These are phyloP conservation scores for Chalciporus sphaerocephalus DNA, from an alignment of 768 basidiomycete species.

Conservation along the genomic window DNA sequence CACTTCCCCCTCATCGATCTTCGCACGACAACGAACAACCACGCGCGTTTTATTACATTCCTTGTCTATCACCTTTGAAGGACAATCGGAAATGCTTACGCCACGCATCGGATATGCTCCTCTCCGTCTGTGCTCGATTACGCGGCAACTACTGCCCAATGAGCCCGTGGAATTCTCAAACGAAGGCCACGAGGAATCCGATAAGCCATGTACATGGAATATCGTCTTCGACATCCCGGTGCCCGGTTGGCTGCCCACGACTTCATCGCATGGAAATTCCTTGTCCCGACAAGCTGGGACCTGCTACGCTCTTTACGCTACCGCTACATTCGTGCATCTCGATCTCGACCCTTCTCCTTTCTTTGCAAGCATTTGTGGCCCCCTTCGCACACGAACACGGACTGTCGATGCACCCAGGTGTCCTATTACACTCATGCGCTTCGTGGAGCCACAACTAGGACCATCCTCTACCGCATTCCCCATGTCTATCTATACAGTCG, in stretches of 20 bases:
- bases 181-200: constrained; percentile 56
- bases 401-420: constrained; percentile 37
- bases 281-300: constrained; percentile 48
- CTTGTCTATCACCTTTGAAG: constrained; percentile 75
- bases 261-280: constrained; percentile 44
- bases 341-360: constrained; percentile 42
- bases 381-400: constrained; percentile 46
- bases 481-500: constrained; percentile 42
- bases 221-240: constrained; percentile 75
- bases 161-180: constrained; percentile 58
- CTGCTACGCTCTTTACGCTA: constrained; percentile 63
- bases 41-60: constrained; percentile 60
- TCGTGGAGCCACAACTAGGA: constrained; percentile 40
- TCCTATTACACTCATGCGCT: constrained; percentile 51
- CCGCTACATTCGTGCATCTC: constrained; percentile 51
- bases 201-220: constrained; percentile 60
- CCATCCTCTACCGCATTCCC: constrained; percentile 28
- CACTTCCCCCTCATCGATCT: constrained; percentile 51
- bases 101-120: constrained; percentile 63
- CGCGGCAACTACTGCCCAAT: constrained; percentile 51
- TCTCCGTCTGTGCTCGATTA: constrained; percentile 61
- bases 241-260: constrained; percentile 87
- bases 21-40: constrained; percentile 46
- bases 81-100: constrained; percentile 73
- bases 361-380: constrained; percentile 52